These are phyloP conservation scores for Termitomyces sp. DNA, from an alignment of 768 basidiomycete genomes.

Conservation along the genomic window DNA sequence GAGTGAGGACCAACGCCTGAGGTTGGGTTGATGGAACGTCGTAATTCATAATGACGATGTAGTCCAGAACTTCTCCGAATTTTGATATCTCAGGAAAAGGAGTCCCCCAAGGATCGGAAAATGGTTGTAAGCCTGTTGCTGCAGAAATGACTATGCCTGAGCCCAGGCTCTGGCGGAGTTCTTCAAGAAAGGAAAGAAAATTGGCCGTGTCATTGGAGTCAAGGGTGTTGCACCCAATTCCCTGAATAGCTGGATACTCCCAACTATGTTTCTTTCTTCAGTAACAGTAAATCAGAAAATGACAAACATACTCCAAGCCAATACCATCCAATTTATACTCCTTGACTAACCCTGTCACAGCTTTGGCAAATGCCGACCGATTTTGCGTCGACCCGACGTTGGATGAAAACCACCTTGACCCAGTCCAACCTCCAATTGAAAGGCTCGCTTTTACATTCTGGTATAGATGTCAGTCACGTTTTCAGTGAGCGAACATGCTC, in stretches of 20 bases:
- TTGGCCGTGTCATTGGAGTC: conserved; percentile 69
- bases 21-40: conserved; percentile 57
- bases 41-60: conserved; percentile 72
- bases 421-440: conserved; percentile 68
- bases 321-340: conserved; percentile 57
- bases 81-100: conserved; percentile 60
- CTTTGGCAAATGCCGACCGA: conserved; percentile 54
- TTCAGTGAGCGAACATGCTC: conserved; percentile 23
- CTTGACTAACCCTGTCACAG: conserved; percentile 44
- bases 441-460: conserved; percentile 56
- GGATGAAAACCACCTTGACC: conserved; percentile 58
- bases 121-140: conserved; percentile 66
- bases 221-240: conserved; percentile 67
- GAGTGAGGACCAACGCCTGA: conserved; percentile 74
- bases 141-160: conserved; percentile 66
- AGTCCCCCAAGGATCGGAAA: conserved; percentile 49
- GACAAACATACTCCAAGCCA: conserved; percentile 57
- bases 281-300: conserved; percentile 3
- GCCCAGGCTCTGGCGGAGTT: conserved; percentile 54
- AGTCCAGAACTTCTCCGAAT: conserved; percentile 71
- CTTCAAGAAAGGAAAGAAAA: conserved; percentile 72
- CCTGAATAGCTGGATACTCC: conserved; percentile 77
- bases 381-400: conserved; percentile 51
- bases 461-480: background rate
- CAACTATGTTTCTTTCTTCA: conserved; percentile 44